Conservation (phyloP, 192 early-diverging fungal species). For the Coemansia sp. region DNA sequence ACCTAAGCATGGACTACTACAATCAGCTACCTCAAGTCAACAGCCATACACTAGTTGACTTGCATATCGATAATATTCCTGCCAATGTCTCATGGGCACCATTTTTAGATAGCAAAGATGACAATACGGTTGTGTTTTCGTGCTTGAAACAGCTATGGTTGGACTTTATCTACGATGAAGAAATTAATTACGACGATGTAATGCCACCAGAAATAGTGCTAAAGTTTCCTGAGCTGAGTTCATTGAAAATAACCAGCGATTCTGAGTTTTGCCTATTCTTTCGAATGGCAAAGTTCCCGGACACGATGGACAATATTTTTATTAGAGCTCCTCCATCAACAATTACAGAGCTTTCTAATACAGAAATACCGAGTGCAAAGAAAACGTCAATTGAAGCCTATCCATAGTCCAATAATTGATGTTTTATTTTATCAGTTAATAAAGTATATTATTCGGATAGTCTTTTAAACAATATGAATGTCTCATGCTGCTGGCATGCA, state of each 20-base stretch:
- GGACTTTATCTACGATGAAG: neutral
- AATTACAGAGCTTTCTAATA: neutral
- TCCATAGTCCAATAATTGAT: no score
- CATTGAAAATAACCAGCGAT: neutral
- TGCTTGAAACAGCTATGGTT: neutral
- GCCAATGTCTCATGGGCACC: neutral
- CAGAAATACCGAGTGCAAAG: no score
- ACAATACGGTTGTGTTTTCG: neutral
- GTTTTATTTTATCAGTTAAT: no score
- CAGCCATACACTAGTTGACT: neutral
- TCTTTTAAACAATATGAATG: neutral
- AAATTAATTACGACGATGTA: neutral
- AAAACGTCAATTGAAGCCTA: no score
- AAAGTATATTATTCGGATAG: no score
- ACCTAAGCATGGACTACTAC: neutral
- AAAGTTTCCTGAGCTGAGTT: neutral
- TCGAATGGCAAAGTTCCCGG: neutral
- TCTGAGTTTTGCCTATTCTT: neutral
- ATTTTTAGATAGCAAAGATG: neutral
- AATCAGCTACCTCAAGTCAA: neutral
- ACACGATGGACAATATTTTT: neutral
- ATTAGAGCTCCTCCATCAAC: neutral
- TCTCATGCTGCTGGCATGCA: constrained; percentile 7
- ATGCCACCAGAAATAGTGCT: neutral
- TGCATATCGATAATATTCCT: neutral